Evolutionary conservation across 345 rosid species (phyloP), one percentile per base, ranked within the genome.

Genomic region (Pseudoturritis turrita): DNA sequence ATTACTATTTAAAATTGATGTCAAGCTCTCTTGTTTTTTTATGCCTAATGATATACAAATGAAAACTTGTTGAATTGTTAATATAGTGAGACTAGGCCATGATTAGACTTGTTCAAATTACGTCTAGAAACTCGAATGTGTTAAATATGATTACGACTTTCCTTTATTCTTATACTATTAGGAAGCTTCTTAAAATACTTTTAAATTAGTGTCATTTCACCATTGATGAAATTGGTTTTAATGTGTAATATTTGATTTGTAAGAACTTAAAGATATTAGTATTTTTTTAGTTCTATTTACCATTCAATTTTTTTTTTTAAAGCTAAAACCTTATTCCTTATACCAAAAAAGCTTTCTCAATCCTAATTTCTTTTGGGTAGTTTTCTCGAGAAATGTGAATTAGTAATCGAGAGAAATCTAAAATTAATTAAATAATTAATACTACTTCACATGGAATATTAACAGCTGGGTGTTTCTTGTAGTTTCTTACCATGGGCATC

Each of bases 401-500:
- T 49, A 17, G 37, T 12, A 26, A 61, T 19, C 10, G 23, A 60
- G 61, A 47, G 5, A 52, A 71, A 28, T 21, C 44, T 61, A 12
- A 3, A 64, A 25, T 17, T 65, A 65, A 17, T 26, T 18, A 26
- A 73, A 62, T 17, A 71, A 25, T 68, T 25, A 70, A 44, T n/a
- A n/a, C n/a, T 43, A 68, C 7, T 33, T 19, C 76, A 56, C 56
- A 73, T 61, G 55, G 58, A 51, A 62, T 57, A 26, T 62, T 2
- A 74, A 37, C 51, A 52, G 69, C 76, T 72, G 68, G 75, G 22
- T n/a, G n/a, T 65, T 41, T 74, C 68, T 25, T 61, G 73, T 50
- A 70, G 70, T 49, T 53, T 43, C 50, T 54, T 61, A 68, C 70
- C 44, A 62, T 51, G 77, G 65, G 83, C 78, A 73, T 67, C 74